Base-by-base conservation (phyloP, 1,139 yeast species). In the Geotrichum cucujoidarum region DNA sequence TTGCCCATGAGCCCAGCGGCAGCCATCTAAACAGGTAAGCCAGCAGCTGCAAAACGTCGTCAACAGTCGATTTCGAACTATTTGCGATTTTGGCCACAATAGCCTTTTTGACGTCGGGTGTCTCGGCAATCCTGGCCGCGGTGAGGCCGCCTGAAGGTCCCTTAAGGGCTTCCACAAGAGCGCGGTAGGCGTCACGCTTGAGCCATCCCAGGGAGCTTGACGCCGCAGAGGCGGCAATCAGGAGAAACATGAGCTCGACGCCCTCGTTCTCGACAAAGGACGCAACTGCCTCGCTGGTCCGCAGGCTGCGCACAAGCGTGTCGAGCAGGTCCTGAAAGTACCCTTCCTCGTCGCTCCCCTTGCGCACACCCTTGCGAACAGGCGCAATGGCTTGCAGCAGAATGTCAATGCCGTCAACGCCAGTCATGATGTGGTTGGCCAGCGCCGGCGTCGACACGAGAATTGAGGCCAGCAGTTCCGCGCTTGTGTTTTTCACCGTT, bases 201-300 rank as follows among this genome's bases (percentile, higher is more conserved):
- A 60, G 40, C 54, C 57, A 55, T 14, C 18, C 24, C 25, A 21
- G n/a, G 11, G 21, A n/a, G 20, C 21, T 16, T 24, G 27, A 24
- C 8, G 27, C 6, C 8, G 27, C 6, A 24, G 29, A 14, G 13
- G 20, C 43, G 13, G 31, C 43, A 24, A 61, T 31, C 29, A 66
- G 38, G 11, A 60, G 52, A 13, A 62, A 46, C 55, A 63, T 54
- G n/a, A 67, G 55, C 35, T 65, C 69, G 11, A 62, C 52, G 4
- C 70, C 70, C 43, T 66, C 70, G 14, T 52, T 53, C 22, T 61
- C 59, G 4, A 61, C 43, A 42, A 66, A 61, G 29, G 46, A 46
- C 13, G 53, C 54, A 41, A 58, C 57, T 30, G 62, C 62, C 16
- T 25, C 11, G 21, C 43, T 36, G 34, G 37, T 30, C 3, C 52